Conservation (phyloP, 306 rosid genomes). For the Ormosia emarginata region DNA sequence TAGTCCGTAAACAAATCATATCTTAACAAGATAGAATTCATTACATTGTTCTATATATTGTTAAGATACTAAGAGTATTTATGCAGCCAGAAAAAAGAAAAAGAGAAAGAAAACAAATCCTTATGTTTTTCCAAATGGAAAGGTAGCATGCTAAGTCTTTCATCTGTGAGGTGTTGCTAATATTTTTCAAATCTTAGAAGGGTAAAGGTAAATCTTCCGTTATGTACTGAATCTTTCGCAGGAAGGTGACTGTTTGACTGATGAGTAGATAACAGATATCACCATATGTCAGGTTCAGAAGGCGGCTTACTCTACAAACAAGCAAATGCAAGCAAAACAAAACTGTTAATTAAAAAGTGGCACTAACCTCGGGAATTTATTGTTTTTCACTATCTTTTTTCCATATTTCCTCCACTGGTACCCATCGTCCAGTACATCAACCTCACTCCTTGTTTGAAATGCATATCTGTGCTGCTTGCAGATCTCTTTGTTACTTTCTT, state of each 20-base stretch:
- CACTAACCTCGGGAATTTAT: conserved; percentile 44
- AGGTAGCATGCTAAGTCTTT: neutral
- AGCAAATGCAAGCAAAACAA: neutral
- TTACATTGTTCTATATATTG: neutral
- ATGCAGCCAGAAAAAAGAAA: neutral
- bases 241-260: neutral
- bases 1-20: too few species aligned
- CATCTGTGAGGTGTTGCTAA: too few species aligned
- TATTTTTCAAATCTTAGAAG: too few species aligned
- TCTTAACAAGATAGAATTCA: too few species aligned
- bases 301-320: neutral
- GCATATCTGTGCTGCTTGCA: conserved; percentile 30
- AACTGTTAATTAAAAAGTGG: neutral
- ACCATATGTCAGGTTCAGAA: neutral
- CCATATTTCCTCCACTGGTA: conserved; percentile 59
- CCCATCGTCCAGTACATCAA: neutral
- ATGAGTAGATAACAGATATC: neutral
- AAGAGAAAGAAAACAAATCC: neutral
- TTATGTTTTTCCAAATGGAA: neutral
- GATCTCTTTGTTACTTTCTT: conserved; percentile 8
- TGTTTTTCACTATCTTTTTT: conserved; percentile 42
- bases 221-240: neutral
- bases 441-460: conserved; percentile 35
- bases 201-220: neutral
- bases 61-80: neutral